These are phyloP conservation scores for Onygenales sp. DNA, from an alignment of 2,329 filamentous ascomycete genomes.

Conservation along the genomic window DNA sequence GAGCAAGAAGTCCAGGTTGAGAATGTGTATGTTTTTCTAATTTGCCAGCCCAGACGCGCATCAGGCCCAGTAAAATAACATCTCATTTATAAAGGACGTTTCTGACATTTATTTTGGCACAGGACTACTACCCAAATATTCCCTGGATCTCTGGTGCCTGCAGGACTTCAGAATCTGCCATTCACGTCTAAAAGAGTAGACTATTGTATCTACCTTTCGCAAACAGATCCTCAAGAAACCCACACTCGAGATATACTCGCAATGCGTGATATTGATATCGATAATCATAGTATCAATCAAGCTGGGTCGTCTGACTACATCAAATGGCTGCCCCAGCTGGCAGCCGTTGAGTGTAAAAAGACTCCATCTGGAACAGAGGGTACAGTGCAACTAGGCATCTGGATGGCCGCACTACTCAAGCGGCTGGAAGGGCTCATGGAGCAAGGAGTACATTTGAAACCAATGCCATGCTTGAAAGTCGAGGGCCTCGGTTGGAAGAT, in stretches of 20 bases:
- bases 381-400: neutral
- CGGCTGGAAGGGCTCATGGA: conserved; percentile 1
- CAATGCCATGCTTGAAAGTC: conserved; percentile 1
- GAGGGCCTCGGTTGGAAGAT: neutral
- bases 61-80: no score
- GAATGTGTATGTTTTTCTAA: neutral
- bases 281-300: neutral
- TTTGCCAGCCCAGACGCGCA: no score
- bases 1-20: neutral
- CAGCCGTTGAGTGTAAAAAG: neutral
- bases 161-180: neutral
- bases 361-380: neutral
- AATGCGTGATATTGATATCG: neutral
- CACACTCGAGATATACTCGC: neutral
- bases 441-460: neutral
- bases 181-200: neutral
- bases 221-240: neutral
- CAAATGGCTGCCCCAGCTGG: conserved; percentile 1
- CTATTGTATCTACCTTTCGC: conserved; percentile 2
- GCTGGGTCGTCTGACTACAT: conserved; percentile 1
- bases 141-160: neutral
- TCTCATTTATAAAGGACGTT: neutral
- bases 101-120: neutral
- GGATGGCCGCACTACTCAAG: neutral
- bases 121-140: neutral